Evolutionary conservation across 306 rosid genomes (phyloP), one percentile per base, ranked within the genome.

Genomic region (Lathyrus tuberosus): DNA sequence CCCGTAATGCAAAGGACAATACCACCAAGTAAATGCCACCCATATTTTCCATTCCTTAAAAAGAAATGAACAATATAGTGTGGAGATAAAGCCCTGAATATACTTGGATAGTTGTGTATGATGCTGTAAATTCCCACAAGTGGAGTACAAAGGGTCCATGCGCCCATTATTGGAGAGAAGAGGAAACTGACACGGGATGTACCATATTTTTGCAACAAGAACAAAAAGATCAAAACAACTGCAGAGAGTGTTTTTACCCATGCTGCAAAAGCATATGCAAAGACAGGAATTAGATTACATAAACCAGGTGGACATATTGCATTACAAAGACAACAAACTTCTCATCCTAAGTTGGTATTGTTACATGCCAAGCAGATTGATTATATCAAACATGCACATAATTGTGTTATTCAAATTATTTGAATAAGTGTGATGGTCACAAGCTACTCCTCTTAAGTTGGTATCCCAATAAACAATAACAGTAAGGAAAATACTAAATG

Each of bases 1-100:
- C 91, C 96, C 68, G 96, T 90, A 78, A 87, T 90, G 73, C 96
- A 90, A 71, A 90, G 94, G 69, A 90, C 88, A 38, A 87, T 84
- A 43, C 96, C 96, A 57, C 88, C 86, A 73, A 87, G 96, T 67
- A 71, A 68, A 64, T 86, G 78, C 96, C 94, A 87, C 73, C 96
- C 96, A 68, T 80, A 76, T 82, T 81, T 86, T 77, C 91, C 89
- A n/a, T 90, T 87, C 72, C 78, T 79, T 83, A 5, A 53, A 79
- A 87, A 90, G 88, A 90, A 90, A 22, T 8, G 76, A 75, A 85
- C 33, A 31, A 90, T 87, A 70, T 87, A 90, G 79, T 87, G 89
- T 0, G 95, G 96, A 5, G 88, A 90, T 63, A 86, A 49, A 52
- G 96, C 96, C 76, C 87, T 90, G 63, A 86, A 90, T 70, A 90